phyloP scores from a whole-genome alignment of 2,329 filamentous ascomycete genomes.

The Penicillium griseofulvum region DNA sequence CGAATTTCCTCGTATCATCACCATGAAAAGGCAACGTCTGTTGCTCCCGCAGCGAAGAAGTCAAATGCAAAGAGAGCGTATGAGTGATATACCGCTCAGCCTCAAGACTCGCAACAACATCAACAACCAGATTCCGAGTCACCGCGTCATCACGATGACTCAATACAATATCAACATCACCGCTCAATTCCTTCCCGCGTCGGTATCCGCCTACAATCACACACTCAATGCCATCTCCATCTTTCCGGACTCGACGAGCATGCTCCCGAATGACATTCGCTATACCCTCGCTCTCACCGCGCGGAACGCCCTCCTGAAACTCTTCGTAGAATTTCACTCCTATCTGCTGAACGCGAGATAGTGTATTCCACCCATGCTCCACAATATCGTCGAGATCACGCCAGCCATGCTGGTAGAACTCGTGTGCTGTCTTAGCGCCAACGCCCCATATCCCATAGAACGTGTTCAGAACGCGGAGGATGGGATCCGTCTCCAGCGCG shows the following conservation, averaged over 20 bases:
- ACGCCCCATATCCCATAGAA: constrained; percentile 95
- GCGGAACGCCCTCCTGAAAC: constrained; percentile 68
- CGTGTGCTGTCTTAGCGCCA: constrained; percentile 72
- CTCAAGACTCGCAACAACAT: constrained; percentile 71
- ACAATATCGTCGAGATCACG: constrained; percentile 81
- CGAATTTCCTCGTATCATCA: constrained; percentile 59
- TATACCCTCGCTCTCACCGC: constrained; percentile 71
- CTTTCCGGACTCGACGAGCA: constrained; percentile 61
- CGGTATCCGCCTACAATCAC: constrained; percentile 78
- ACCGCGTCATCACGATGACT: constrained; percentile 69
- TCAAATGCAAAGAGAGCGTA: constrained; percentile 68
- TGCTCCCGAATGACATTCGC: constrained; percentile 62
- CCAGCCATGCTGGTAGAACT: constrained; percentile 75
- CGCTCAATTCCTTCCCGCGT: constrained; percentile 68
- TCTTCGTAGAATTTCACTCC: constrained; percentile 93
- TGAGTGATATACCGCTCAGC: constrained; percentile 72
- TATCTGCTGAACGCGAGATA: constrained; percentile 84
- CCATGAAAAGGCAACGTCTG: constrained; percentile 56
- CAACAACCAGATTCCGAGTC: constrained; percentile 68
- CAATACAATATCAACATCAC: constrained; percentile 84
- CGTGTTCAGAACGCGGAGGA: constrained; percentile 60
- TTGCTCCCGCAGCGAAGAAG: constrained; percentile 71
- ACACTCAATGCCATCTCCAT: constrained; percentile 48
- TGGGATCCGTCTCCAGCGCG: constrained; percentile 62
- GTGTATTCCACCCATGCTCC: constrained; percentile 71